A percentile compares a stretch with the other conserved stretches of the same genome.
phyloP scores from a whole-genome alignment of 441 rosid species.

The Isatis lusitanica region DNA sequence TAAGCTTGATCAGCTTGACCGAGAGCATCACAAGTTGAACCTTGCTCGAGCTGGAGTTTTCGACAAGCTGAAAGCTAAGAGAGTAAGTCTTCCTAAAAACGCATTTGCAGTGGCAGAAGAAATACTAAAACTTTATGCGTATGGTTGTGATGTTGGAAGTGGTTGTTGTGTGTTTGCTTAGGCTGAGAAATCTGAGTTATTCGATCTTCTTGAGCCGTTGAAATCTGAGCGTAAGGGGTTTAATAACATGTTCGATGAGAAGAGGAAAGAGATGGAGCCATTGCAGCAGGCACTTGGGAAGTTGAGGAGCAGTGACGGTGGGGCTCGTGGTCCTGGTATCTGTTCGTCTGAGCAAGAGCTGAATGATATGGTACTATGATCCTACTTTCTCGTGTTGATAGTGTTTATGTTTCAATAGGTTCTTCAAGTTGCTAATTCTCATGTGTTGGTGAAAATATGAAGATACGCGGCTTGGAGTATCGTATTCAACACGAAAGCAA shows the following conservation, averaged over 20 bases:
- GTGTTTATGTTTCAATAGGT: not conserved
- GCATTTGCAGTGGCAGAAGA: not conserved
- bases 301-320: conserved; percentile 51
- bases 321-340: conserved; percentile 51
- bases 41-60: conserved; percentile 41
- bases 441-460: conserved; percentile 32
- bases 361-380: conserved; percentile 57
- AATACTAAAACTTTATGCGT: not conserved
- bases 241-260: conserved; percentile 48
- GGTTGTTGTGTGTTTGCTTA: conserved; percentile 21
- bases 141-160: conserved; percentile 3
- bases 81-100: conserved; percentile 39
- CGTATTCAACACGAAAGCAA: conserved; percentile 84
- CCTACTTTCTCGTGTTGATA: not conserved
- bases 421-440: not conserved
- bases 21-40: conserved; percentile 52
- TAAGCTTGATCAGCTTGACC: conserved; percentile 59
- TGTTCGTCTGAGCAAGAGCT: conserved; percentile 91
- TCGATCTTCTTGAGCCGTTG: conserved; percentile 47
- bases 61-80: conserved; percentile 56
- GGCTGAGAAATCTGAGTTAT: conserved; percentile 54
- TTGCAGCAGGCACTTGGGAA: conserved; percentile 80
- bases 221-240: conserved; percentile 52
- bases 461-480: conserved; percentile 70
- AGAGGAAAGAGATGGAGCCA: conserved; percentile 69